These are phyloP conservation scores for Annulohypoxylon truncatum DNA, from an alignment of 2,329 filamentous ascomycete genomes.

Conservation along the genomic window DNA sequence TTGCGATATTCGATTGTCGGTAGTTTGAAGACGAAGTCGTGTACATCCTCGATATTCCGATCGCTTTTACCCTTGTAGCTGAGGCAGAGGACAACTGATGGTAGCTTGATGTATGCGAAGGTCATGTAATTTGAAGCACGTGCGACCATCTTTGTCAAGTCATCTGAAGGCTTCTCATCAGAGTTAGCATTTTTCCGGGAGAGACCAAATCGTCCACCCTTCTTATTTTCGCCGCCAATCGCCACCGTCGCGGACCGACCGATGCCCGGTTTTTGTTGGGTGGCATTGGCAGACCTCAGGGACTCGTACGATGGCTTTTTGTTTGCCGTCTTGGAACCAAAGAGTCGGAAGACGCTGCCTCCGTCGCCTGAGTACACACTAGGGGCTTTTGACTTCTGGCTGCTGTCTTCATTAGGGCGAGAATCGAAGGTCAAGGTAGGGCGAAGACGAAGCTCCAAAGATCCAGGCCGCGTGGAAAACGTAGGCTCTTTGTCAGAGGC, in stretches of 20 bases:
- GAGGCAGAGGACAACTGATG: constrained; percentile 92
- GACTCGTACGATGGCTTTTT: constrained; percentile 70
- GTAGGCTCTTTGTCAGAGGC: constrained; percentile 61
- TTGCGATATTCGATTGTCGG: constrained; percentile 96
- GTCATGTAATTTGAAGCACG: constrained; percentile 98
- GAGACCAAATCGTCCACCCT: constrained; percentile 66
- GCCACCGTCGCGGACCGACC: constrained; percentile 60
- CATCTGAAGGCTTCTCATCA: constrained; percentile 79
- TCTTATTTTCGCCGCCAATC: constrained; percentile 56
- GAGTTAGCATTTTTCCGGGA: constrained; percentile 60
- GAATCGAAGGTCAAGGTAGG: constrained; percentile 78
- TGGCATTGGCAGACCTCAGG: constrained; percentile 56
- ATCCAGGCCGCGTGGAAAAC: constrained; percentile 74
- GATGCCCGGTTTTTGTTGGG: constrained; percentile 56
- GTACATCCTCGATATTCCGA: constrained; percentile 95
- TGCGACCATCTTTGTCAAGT: constrained; percentile 95
- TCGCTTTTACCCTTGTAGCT: constrained; percentile 97
- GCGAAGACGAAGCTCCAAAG: constrained; percentile 83
- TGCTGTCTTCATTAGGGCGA: constrained; percentile 50
- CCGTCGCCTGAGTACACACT: constrained; percentile 62
- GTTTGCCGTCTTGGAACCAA: constrained; percentile 58
- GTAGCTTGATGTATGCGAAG: constrained; percentile 92
- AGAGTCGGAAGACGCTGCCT: constrained; percentile 63
- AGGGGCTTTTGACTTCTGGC: constrained; percentile 59
- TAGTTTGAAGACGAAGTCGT: constrained; percentile 96